Evolutionary conservation across 169 alveolate species (phyloP).

Genomic region (Fabrea salina): DNA sequence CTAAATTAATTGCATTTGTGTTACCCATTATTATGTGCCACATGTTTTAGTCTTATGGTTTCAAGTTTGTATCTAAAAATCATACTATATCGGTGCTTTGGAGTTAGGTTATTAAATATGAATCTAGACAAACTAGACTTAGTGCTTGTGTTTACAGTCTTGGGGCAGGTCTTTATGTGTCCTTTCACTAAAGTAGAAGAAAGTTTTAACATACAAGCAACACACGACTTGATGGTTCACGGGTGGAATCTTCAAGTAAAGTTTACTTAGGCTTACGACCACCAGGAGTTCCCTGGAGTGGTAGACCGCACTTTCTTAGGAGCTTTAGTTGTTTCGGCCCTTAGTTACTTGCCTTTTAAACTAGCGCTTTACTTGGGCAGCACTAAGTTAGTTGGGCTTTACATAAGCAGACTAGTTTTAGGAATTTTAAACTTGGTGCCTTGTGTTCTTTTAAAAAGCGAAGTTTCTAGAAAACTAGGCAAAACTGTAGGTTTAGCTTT

Average conservation of each 20-base stretch:
- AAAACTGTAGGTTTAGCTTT: constrained; percentile 5
- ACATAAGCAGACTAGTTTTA: constrained; percentile 18
- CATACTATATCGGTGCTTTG: too few species aligned
- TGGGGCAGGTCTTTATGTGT: constrained; percentile 29
- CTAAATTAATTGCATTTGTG: too few species aligned
- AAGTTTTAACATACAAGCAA: constrained; percentile 48
- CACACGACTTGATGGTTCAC: constrained; percentile 51
- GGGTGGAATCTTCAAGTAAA: constrained; percentile 28
- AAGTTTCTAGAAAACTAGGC: constrained; percentile 2
- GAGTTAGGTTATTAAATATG: constrained; percentile 20
- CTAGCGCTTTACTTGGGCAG: background rate
- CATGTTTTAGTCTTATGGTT: too few species aligned
- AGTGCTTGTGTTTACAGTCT: background rate
- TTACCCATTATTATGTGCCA: too few species aligned
- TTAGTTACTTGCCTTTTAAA: background rate
- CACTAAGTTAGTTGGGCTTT: constrained; percentile 10
- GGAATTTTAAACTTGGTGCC: constrained; percentile 10
- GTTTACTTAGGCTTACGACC: constrained; percentile 41
- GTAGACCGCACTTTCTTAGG: constrained; percentile 56
- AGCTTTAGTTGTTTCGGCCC: background rate
- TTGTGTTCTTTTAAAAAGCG: background rate
- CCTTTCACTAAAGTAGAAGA: constrained; percentile 72
- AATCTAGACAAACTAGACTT: constrained; percentile 37
- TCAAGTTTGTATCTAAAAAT: too few species aligned
- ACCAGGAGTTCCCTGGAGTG: constrained; percentile 60